Percentiles rank a stretch among this genome's conserved stretches.
Conservation (phyloP, 371 early-diverging fungal species). For the Mucor irregularis region DNA sequence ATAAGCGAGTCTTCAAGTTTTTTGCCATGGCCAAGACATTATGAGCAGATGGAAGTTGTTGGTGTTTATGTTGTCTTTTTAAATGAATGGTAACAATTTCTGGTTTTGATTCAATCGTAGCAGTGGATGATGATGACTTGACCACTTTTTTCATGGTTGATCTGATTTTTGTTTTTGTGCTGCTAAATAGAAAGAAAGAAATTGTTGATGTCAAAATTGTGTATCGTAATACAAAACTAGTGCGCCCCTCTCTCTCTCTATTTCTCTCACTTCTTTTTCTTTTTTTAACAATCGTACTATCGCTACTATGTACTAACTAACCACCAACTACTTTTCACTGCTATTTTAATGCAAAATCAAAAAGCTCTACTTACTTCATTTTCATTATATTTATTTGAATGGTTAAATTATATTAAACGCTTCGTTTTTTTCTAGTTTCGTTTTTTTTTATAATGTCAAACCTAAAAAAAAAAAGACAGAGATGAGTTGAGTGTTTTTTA, state of each 20-base stretch:
- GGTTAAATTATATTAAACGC: too few relatives aligned
- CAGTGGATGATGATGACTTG: background rate
- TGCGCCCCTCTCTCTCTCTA: background rate
- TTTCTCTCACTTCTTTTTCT: constrained; percentile 7
- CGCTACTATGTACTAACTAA: background rate
- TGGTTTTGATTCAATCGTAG: background rate
- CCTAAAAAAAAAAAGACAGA: too few relatives aligned
- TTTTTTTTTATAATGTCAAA: constrained; percentile 5
- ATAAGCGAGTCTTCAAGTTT: constrained; percentile 26
- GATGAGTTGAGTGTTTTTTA: too few relatives aligned
- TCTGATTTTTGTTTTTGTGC: background rate
- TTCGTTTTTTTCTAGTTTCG: constrained; percentile 4
- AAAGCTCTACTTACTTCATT: constrained; percentile 13
- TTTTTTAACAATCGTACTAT: background rate
- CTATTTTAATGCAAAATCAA: background rate
- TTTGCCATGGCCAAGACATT: constrained; percentile 18
- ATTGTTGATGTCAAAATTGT: constrained; percentile 26
- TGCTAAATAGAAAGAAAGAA: constrained; percentile 10
- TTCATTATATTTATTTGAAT: constrained; percentile 9
- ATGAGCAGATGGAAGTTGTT: background rate
- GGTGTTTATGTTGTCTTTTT: constrained; percentile 1
- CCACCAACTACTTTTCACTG: too few relatives aligned
- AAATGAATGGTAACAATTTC: constrained; percentile 6
- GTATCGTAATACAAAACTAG: constrained; percentile 31
- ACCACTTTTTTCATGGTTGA: constrained; percentile 11